These are phyloP conservation scores for Neurospora terricola DNA, from an alignment of 495 filamentous ascomycete genomes.

Conservation along the genomic window DNA sequence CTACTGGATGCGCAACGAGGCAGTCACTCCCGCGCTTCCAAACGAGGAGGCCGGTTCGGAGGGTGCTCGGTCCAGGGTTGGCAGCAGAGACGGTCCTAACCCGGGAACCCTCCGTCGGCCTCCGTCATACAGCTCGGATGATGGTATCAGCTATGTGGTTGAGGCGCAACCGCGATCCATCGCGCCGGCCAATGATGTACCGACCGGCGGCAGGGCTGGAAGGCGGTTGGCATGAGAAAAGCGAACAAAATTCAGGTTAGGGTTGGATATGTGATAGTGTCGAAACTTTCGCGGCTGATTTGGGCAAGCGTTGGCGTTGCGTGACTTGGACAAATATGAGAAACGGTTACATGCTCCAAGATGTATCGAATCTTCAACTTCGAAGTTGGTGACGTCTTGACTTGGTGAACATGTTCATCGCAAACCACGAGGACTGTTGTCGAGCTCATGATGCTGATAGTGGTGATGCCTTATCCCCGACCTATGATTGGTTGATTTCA, in stretches of 20 bases:
- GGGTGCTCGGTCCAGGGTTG: background rate
- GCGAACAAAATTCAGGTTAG: background rate
- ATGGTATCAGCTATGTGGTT: constrained; percentile 60
- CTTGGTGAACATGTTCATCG: background rate
- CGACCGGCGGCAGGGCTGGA: constrained; percentile 24
- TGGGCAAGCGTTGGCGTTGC: background rate
- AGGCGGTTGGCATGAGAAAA: constrained; percentile 7
- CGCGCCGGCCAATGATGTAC: constrained; percentile 30
- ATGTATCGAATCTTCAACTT: too few relatives aligned
- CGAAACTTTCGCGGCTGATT: background rate
- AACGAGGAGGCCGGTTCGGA: background rate
- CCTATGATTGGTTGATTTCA: background rate
- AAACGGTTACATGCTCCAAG: background rate
- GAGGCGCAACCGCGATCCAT: constrained; percentile 48
- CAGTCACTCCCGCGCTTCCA: constrained; percentile 7
- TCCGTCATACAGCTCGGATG: constrained; percentile 62
- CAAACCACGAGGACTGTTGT: background rate
- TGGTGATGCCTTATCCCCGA: background rate
- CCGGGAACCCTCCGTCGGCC: constrained; percentile 35
- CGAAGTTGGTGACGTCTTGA: background rate
- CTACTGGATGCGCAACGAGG: constrained; percentile 61
- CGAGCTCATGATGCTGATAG: background rate
- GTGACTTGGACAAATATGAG: background rate
- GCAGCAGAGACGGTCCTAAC: constrained; percentile 5
- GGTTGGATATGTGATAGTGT: background rate